A percentile compares a stretch with the other conserved stretches of the same genome.
Evolutionary conservation across 2,329 filamentous ascomycete species (phyloP).

Genomic region (Tolypocladium paradoxum): DNA sequence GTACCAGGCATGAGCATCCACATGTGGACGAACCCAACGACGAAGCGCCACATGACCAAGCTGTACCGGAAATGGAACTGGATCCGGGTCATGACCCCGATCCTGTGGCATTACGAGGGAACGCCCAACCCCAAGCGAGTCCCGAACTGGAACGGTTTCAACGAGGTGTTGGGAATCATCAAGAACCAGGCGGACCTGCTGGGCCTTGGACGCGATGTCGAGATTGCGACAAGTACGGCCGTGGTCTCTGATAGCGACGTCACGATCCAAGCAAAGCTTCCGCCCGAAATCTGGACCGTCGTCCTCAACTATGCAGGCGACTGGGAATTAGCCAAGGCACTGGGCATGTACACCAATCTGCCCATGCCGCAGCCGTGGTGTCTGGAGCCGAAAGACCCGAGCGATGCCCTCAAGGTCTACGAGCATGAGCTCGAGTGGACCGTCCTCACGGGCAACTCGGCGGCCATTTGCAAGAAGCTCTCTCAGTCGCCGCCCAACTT

Average conservation of each 20-base stretch:
- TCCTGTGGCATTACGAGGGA: constrained; percentile 69
- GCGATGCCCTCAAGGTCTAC: constrained; percentile 58
- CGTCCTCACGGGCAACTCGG: constrained; percentile 61
- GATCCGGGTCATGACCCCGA: constrained; percentile 70
- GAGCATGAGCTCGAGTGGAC: constrained; percentile 78
- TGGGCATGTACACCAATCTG: constrained; percentile 72
- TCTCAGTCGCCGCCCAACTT: constrained; percentile 60
- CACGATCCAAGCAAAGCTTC: constrained; percentile 41
- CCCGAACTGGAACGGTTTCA: constrained; percentile 53
- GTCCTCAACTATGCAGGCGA: constrained; percentile 77
- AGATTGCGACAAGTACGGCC: constrained; percentile 34
- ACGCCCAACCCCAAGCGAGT: constrained; percentile 37
- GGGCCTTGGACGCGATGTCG: constrained; percentile 61
- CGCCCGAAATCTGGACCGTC: constrained; percentile 81
- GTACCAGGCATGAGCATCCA: constrained; percentile 81
- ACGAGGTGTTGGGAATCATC: constrained; percentile 62
- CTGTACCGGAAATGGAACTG: constrained; percentile 77
- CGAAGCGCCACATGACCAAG: constrained; percentile 77
- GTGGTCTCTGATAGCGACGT: constrained; percentile 21
- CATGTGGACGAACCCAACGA: constrained; percentile 87
- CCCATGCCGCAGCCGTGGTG: constrained; percentile 62
- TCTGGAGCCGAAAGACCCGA: constrained; percentile 43
- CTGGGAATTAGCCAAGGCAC: constrained; percentile 78
- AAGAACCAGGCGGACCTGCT: constrained; percentile 69
- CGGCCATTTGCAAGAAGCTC: constrained; percentile 64